These are phyloP conservation scores for Zelopaecilomyces penicillatus DNA, from an alignment of 2,329 filamentous ascomycete genomes.

Conservation along the genomic window DNA sequence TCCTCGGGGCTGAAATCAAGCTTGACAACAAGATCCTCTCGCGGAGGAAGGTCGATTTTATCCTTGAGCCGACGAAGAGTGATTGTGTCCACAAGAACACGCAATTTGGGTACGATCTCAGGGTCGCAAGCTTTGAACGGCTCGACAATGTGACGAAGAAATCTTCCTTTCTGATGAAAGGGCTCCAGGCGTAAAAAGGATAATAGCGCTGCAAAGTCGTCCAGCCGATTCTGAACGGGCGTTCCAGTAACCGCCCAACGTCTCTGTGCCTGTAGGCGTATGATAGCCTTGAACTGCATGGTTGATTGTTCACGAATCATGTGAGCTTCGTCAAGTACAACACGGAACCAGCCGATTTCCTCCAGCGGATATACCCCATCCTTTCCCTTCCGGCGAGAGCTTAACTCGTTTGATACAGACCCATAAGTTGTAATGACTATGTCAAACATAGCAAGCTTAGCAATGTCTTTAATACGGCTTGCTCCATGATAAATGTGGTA, in stretches of 20 bases:
- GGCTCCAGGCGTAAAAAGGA: slow-evolving; percentile 78
- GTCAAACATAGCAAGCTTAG: slow-evolving; percentile 64
- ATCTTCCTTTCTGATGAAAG: slow-evolving; percentile 70
- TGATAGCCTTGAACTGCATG: slow-evolving; percentile 76
- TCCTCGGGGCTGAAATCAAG: slow-evolving; percentile 73
- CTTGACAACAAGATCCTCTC: slow-evolving; percentile 62
- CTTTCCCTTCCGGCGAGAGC: slow-evolving; percentile 52
- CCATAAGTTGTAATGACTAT: slow-evolving; percentile 90
- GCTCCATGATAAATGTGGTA: slow-evolving; percentile 84
- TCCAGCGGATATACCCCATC: slow-evolving; percentile 57
- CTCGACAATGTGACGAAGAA: slow-evolving; percentile 69
- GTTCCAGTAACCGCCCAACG: slow-evolving; percentile 98
- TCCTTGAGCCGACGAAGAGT: slow-evolving; percentile 88
- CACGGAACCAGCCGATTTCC: slow-evolving; percentile 82
- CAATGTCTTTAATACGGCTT: slow-evolving; percentile 60
- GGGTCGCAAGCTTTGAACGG: slow-evolving; percentile 85
- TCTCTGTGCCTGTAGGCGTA: slow-evolving; percentile 66
- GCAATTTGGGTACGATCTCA: slow-evolving; percentile 74
- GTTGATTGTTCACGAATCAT: slow-evolving; percentile 82
- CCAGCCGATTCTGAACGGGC: slow-evolving; percentile 86
- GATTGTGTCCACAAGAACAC: slow-evolving; percentile 87
- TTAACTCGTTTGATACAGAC: slow-evolving; percentile 73
- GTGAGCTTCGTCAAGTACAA: slow-evolving; percentile 91
- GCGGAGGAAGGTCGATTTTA: slow-evolving; percentile 71
- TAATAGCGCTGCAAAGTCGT: slow-evolving; percentile 80